These are phyloP conservation scores for Cavenderia fasciculata DNA, from an alignment of 78 protist species.

Conservation along the genomic window DNA sequence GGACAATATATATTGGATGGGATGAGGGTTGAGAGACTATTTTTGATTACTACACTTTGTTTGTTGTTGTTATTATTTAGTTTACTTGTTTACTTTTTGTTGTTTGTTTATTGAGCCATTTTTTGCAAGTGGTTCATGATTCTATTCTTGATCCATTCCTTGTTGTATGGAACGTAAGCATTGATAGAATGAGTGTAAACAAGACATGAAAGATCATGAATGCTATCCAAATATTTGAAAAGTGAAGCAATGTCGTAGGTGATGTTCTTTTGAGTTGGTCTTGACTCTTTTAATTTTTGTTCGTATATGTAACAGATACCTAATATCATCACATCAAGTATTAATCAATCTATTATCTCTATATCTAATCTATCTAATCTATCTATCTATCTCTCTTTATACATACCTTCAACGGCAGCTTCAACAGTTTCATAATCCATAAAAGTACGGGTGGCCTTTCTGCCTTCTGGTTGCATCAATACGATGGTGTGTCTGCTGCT, in stretches of 20 bases:
- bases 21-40: too few relatives aligned
- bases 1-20: too few relatives aligned
- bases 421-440: conserved; percentile 69
- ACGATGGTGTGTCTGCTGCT: conserved; percentile 66
- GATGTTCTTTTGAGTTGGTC: conserved; percentile 64
- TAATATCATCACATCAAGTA: background rate
- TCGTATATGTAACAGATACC: conserved; percentile 69
- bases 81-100: too few relatives aligned
- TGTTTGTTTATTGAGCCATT: conserved; percentile 60
- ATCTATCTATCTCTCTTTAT: background rate
- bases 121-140: conserved; percentile 53
- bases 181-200: conserved; percentile 44
- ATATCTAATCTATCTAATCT: background rate
- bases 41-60: too few relatives aligned
- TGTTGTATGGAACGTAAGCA: conserved; percentile 69
- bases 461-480: conserved; percentile 24
- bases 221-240: conserved; percentile 44
- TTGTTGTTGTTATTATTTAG: too few relatives aligned
- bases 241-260: conserved; percentile 56
- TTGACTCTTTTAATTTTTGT: conserved; percentile 31
- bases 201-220: conserved; percentile 65
- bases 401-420: conserved; percentile 42
- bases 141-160: conserved; percentile 68
- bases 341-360: background rate
- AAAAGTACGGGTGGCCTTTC: conserved; percentile 65